Conservation (phyloP, 192 early-diverging fungal species). For the Coemansia sp. region DNA sequence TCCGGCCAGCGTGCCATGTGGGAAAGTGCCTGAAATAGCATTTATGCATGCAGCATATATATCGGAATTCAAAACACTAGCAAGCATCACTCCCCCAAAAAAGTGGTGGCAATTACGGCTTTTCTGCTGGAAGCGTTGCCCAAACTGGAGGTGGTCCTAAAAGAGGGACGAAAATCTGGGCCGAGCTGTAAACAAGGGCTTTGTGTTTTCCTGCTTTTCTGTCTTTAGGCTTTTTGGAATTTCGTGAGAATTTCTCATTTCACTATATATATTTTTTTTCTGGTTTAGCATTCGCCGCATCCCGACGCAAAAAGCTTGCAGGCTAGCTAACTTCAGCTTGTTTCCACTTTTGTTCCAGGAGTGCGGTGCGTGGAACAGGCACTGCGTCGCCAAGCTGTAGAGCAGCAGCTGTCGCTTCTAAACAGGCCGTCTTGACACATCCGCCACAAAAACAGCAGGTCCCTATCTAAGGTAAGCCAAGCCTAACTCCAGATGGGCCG, state of each 20-base stretch:
- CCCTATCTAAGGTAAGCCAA: not conserved
- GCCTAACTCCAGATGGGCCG: not conserved
- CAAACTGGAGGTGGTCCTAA: not conserved
- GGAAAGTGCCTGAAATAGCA: slow-evolving; percentile 1
- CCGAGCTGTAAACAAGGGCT: not conserved
- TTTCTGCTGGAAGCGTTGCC: slow-evolving; percentile 6
- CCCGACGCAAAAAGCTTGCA: not conserved
- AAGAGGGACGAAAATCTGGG: not conserved
- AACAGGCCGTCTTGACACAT: not conserved
- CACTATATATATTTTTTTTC: not conserved
- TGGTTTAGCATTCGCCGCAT: not conserved
- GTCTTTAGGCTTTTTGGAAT: not conserved
- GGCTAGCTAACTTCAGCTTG: not conserved
- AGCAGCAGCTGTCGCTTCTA: not conserved
- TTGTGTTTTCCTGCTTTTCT: not conserved
- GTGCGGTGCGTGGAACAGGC: not conserved
- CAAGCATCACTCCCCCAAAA: not conserved
- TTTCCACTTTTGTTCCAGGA: not conserved
- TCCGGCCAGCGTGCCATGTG: not conserved
- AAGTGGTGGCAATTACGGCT: not conserved
- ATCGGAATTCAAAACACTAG: not conserved
- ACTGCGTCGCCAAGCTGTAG: not conserved
- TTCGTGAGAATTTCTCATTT: not conserved
- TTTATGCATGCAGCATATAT: not conserved
- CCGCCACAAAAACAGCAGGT: not conserved